Conservation (phyloP, 164 flowering plant species). For the Berberis vulgaris region DNA sequence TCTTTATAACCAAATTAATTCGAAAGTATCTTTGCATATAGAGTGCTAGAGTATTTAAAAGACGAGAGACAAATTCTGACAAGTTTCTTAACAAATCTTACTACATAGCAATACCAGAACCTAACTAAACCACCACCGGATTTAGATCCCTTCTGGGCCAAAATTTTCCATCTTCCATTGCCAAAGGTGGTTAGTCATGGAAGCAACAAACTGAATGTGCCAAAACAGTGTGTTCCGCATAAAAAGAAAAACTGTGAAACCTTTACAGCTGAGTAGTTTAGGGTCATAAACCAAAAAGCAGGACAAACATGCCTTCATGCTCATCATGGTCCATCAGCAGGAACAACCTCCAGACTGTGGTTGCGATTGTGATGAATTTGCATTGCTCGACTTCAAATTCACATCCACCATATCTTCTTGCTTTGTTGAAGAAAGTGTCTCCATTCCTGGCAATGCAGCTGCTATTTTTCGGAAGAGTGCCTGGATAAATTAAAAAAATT, state of each 20-base stretch:
- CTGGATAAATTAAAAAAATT: slow-evolving; percentile 22
- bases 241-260: slow-evolving; percentile 5
- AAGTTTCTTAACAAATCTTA: too few species aligned
- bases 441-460: slow-evolving; percentile 85
- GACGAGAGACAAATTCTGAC: too few species aligned
- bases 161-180: not conserved
- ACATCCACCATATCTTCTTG: slow-evolving; percentile 85
- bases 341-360: slow-evolving; percentile 56
- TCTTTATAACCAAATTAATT: too few species aligned
- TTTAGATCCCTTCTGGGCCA: not conserved
- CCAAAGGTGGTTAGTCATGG: slow-evolving; percentile 3
- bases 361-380: slow-evolving; percentile 31
- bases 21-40: too few species aligned
- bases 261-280: slow-evolving; percentile 9
- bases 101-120: too few species aligned
- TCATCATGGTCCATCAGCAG: slow-evolving; percentile 21
- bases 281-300: slow-evolving; percentile 1
- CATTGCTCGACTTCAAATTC: slow-evolving; percentile 44
- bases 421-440: slow-evolving; percentile 57
- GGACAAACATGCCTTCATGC: not conserved
- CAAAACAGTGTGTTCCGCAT: not conserved
- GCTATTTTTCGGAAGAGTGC: slow-evolving; percentile 76
- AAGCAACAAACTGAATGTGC: not conserved
- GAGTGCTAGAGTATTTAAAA: too few species aligned
- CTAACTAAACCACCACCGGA: too few species aligned